phyloP scores from a whole-genome alignment of 441 rosid genomes.

The Melastoma candidum region DNA sequence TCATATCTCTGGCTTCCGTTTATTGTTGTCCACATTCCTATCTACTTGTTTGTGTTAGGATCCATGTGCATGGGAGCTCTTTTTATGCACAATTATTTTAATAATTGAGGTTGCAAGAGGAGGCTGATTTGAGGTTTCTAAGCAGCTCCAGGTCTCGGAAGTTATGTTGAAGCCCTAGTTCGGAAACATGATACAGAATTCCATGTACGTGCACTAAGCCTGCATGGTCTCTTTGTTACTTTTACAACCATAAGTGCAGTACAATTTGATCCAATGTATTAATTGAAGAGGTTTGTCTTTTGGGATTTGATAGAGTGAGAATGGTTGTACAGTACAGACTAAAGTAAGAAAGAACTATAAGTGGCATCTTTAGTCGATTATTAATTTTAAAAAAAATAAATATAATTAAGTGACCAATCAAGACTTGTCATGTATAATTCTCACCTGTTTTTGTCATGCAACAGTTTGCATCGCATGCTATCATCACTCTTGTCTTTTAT shows the following conservation, averaged over 20 bases:
- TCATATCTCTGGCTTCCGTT: too few relatives aligned
- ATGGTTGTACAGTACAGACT: too few relatives aligned
- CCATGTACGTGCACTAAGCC: constrained; percentile 39
- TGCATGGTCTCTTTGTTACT: neutral
- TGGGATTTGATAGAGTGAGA: too few relatives aligned
- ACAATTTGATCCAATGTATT: neutral
- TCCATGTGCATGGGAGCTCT: neutral
- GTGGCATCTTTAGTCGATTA: too few relatives aligned
- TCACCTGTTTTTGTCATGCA: too few relatives aligned
- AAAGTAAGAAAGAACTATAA: too few relatives aligned
- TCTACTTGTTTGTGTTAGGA: neutral
- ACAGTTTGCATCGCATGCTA: too few relatives aligned
- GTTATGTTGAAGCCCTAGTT: constrained; percentile 89
- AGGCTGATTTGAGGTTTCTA: constrained; percentile 18
- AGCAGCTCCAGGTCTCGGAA: constrained; percentile 92
- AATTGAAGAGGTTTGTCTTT: too few relatives aligned
- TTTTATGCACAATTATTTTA: neutral
- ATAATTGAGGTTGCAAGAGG: neutral
- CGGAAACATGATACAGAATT: constrained; percentile 83
- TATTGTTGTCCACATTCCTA: constrained; percentile 9
- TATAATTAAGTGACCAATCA: too few relatives aligned
- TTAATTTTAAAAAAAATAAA: too few relatives aligned
- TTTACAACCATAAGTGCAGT: neutral
- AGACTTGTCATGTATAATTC: too few relatives aligned
- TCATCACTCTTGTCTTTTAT: too few relatives aligned